Evolutionary conservation across 1,284 basidiomycete genomes (phyloP).

Genomic region (Ceratobasidium sp.): DNA sequence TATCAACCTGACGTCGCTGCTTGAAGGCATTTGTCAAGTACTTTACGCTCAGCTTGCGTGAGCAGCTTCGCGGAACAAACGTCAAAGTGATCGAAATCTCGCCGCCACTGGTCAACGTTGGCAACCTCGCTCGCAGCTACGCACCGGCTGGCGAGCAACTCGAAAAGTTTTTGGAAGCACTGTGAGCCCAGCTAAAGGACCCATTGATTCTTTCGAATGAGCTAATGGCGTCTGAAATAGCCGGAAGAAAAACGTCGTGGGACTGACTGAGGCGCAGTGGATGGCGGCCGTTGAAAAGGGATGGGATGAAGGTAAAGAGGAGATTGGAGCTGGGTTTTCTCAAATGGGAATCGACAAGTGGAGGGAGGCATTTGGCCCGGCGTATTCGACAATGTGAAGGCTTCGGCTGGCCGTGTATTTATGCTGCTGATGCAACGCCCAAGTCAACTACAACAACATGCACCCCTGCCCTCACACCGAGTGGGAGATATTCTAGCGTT

Average conservation of each 20-base stretch:
- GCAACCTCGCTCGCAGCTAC: constrained; percentile 1
- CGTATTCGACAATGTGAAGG: constrained; percentile 5
- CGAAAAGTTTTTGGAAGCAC: neutral
- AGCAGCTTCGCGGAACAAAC: constrained; percentile 38
- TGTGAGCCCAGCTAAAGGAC: neutral
- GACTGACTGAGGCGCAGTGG: constrained; percentile 11
- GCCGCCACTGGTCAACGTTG: constrained; percentile 50
- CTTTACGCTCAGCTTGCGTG: constrained; percentile 21
- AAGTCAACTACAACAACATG: too few relatives aligned
- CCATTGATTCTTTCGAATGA: neutral
- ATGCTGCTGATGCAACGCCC: too few relatives aligned
- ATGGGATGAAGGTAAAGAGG: constrained; percentile 25
- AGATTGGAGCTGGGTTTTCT: constrained; percentile 19
- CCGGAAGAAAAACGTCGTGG: neutral
- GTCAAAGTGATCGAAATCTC: constrained; percentile 51
- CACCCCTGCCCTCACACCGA: too few relatives aligned
- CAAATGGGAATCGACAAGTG: constrained; percentile 20
- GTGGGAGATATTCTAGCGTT: too few relatives aligned
- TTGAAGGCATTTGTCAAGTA: constrained; percentile 32
- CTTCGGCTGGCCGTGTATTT: too few relatives aligned
- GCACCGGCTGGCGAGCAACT: neutral
- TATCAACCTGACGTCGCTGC: neutral
- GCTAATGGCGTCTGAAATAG: neutral
- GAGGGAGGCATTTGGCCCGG: constrained; percentile 16
- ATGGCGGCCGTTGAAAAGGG: constrained; percentile 26